phyloP scores from a whole-genome alignment of 2,329 filamentous ascomycete genomes.

The Macrophomina phaseolina region DNA sequence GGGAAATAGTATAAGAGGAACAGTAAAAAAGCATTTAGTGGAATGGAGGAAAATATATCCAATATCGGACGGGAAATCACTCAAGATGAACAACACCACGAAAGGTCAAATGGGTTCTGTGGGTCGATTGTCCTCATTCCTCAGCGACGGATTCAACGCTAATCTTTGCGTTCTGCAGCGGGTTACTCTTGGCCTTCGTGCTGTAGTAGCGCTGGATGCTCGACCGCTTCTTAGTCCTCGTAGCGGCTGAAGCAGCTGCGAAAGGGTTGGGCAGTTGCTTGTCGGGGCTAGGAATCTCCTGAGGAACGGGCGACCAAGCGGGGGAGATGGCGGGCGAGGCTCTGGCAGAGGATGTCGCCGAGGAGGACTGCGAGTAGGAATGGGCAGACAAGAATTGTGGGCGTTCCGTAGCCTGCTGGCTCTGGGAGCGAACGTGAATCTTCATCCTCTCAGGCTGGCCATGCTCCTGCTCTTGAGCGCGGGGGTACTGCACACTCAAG shows the following conservation, averaged over 20 bases:
- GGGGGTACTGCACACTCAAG: slow-evolving; percentile 2
- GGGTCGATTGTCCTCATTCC: background rate
- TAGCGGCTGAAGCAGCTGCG: background rate
- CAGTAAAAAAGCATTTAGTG: too few species aligned
- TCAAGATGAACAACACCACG: too few species aligned
- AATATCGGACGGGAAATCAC: too few species aligned
- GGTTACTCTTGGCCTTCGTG: background rate
- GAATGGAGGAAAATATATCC: too few species aligned
- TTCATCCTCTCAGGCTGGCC: background rate
- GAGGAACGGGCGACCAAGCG: slow-evolving; percentile 2
- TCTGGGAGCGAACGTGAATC: slow-evolving; percentile 1
- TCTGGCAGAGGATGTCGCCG: background rate
- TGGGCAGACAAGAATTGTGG: background rate
- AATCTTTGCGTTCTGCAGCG: background rate
- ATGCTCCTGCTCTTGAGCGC: background rate
- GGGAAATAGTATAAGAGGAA: too few species aligned
- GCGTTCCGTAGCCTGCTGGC: background rate
- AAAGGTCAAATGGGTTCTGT: background rate
- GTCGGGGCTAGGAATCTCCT: slow-evolving; percentile 3
- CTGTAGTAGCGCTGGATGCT: slow-evolving; percentile 23
- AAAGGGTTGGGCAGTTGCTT: slow-evolving; percentile 3
- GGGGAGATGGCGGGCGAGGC: slow-evolving; percentile 8
- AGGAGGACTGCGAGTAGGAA: background rate
- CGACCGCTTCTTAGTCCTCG: slow-evolving; percentile 2
- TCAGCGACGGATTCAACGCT: background rate